Conservation (phyloP, 2,329 filamentous ascomycete genomes). For the Aspergillus sp. region DNA sequence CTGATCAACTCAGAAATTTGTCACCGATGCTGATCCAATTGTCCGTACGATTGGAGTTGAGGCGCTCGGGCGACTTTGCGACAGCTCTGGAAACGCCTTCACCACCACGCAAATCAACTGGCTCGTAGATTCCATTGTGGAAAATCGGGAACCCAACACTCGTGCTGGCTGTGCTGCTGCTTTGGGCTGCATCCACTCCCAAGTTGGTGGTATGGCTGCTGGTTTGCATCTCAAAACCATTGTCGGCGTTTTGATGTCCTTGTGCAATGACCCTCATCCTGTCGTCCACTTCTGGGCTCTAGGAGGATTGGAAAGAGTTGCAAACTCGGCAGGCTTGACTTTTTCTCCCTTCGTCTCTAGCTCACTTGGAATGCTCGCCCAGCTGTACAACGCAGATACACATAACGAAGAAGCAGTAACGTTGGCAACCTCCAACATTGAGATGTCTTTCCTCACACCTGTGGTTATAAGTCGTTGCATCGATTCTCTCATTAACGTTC, state of each 20-base stretch:
- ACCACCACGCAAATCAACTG: slow-evolving; percentile 88
- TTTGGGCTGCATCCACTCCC: slow-evolving; percentile 86
- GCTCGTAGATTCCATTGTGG: slow-evolving; percentile 88
- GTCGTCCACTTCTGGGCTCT: slow-evolving; percentile 96
- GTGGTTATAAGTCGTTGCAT: slow-evolving; percentile 82
- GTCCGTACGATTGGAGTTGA: slow-evolving; percentile 81
- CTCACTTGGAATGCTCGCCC: slow-evolving; percentile 87
- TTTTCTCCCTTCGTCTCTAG: slow-evolving; percentile 88
- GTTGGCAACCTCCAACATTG: slow-evolving; percentile 81
- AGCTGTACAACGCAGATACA: slow-evolving; percentile 85
- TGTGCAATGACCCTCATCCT: slow-evolving; percentile 92
- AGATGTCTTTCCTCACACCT: slow-evolving; percentile 76
- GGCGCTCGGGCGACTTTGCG: slow-evolving; percentile 81
- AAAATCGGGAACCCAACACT: slow-evolving; percentile 87
- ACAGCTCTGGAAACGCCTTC: slow-evolving; percentile 75
- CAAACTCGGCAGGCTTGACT: slow-evolving; percentile 86
- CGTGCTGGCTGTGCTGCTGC: slow-evolving; percentile 93
- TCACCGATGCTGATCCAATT: slow-evolving; percentile 78
- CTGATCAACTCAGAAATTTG: slow-evolving; percentile 53
- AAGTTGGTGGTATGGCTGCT: slow-evolving; percentile 95
- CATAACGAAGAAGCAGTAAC: slow-evolving; percentile 82
- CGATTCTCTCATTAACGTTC: slow-evolving; percentile 92
- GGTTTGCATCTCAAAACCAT: slow-evolving; percentile 96
- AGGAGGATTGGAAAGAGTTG: slow-evolving; percentile 78
- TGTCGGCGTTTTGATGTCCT: slow-evolving; percentile 93